Evolutionary conservation across 176 grass and related monocot genomes (phyloP), one percentile per base, ranked within the genome.

Genomic region (Paspalum notatum): DNA sequence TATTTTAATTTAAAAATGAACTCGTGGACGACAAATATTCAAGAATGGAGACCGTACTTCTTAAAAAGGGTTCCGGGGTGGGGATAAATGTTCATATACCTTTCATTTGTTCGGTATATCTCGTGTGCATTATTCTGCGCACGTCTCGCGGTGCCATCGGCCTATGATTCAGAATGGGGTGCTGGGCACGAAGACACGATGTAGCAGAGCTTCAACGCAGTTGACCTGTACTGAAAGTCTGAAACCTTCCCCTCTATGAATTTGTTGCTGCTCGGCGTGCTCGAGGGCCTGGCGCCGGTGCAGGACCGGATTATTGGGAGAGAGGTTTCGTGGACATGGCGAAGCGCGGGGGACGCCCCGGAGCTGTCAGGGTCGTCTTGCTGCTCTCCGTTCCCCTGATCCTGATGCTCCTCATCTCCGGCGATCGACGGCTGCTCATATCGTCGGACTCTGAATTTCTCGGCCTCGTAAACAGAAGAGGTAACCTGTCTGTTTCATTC

Each of bases 201-300:
- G 9, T 18, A 25, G 7, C 46, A 27, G 52, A 62, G 59, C 41
- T 70, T 18, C 17, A 22, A 15, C 0, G 24, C 54, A 24, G 83
- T 71, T 85, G 74, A 85, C 65, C 65, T 71, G 52, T 1, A 27
- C 43, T 15, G 27, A 60, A 5, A 50, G 15, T 12, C 43, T 15
- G 27, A 60, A 5, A 50, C 21, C 17, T 50, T 17, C 22, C 63
- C 64, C 63, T 53, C 50, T 76, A 71, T 77, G 64, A 84, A 84
- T 56, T 24, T 14, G 20, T 55, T 1, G 22, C 64, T 26, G 43
- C 20, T 16, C 67, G 13, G 18, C n/a, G 72, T 39, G 16, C 25
- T n/a, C 79, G 25, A 54, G 71, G 18, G 38, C 8, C 32, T 27
- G 8, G n/a, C 3, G 79, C 32, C 55, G 48, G n/a, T 15, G 47